These are phyloP conservation scores for Ascocoryne sarcoides DNA, from an alignment of 2,329 filamentous ascomycete species.

Conservation along the genomic window DNA sequence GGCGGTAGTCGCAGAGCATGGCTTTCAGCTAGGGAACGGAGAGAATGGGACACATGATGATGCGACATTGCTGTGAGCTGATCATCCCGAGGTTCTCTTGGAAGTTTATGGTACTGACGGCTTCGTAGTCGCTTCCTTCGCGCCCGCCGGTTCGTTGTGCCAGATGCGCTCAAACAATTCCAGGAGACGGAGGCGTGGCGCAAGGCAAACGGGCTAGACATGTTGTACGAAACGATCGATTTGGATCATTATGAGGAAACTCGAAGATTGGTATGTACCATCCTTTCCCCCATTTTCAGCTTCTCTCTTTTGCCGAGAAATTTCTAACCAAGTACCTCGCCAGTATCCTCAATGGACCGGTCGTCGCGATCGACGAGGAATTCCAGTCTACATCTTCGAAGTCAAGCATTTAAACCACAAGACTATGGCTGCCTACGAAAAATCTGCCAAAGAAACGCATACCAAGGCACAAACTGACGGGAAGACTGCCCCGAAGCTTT, in stretches of 20 bases:
- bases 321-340: slow-evolving; percentile 1
- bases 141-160: slow-evolving; percentile 69
- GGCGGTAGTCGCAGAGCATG: slow-evolving; percentile 52
- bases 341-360: slow-evolving; percentile 95
- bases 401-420: slow-evolving; percentile 77
- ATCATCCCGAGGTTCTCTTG: slow-evolving; percentile 25
- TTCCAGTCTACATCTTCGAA: slow-evolving; percentile 86
- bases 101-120: slow-evolving; percentile 1
- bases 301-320: slow-evolving; percentile 2
- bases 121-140: slow-evolving; percentile 67
- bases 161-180: slow-evolving; percentile 76
- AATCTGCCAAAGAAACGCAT: slow-evolving; percentile 43
- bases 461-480: slow-evolving; percentile 55
- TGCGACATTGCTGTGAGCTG: slow-evolving; percentile 54
- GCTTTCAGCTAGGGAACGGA: slow-evolving; percentile 46
- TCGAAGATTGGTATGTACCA: slow-evolving; percentile 55
- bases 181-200: slow-evolving; percentile 85
- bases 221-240: slow-evolving; percentile 80
- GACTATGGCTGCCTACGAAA: slow-evolving; percentile 71
- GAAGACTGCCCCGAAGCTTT: slow-evolving; percentile 63
- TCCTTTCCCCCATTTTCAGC: slow-evolving; percentile 13
- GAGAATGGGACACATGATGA: slow-evolving; percentile 55
- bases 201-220: slow-evolving; percentile 65
- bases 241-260: slow-evolving; percentile 75
- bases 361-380: slow-evolving; percentile 79